A percentile compares a stretch with the other conserved stretches of the same genome.
Conservation (phyloP, 2,329 filamentous ascomycete species). For the Ascochyta rabiei region DNA sequence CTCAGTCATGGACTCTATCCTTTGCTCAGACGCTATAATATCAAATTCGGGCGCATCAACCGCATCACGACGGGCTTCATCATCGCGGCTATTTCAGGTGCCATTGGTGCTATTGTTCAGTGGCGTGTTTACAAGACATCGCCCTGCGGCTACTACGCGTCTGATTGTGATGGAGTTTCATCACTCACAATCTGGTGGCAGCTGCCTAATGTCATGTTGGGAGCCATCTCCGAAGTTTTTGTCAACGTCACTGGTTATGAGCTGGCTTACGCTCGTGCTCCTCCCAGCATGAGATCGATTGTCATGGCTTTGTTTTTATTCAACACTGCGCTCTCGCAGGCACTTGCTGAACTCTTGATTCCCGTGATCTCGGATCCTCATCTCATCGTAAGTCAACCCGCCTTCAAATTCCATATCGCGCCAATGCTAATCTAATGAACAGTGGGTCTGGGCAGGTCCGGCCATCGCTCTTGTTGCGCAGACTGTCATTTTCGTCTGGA, state of each 20-base stretch:
- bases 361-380: slow-evolving; percentile 56
- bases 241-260: slow-evolving; percentile 55
- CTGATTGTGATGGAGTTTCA: slow-evolving; percentile 47
- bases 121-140: slow-evolving; percentile 54
- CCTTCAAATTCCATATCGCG: background rate
- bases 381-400: slow-evolving; percentile 39
- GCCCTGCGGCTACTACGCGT: slow-evolving; percentile 53
- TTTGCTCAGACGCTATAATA: slow-evolving; percentile 47
- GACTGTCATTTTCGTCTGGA: slow-evolving; percentile 56
- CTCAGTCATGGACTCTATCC: slow-evolving; percentile 59
- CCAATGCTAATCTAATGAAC: background rate
- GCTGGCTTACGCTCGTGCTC: slow-evolving; percentile 52
- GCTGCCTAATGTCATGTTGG: slow-evolving; percentile 47
- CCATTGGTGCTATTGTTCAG: slow-evolving; percentile 49
- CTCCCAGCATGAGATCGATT: slow-evolving; percentile 51
- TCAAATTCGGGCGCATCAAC: slow-evolving; percentile 56
- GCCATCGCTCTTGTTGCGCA: slow-evolving; percentile 57
- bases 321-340: slow-evolving; percentile 48
- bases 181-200: slow-evolving; percentile 54
- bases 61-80: slow-evolving; percentile 60
- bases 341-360: slow-evolving; percentile 51
- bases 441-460: slow-evolving; percentile 57
- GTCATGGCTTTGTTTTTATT: slow-evolving; percentile 53
- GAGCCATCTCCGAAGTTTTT: slow-evolving; percentile 37
- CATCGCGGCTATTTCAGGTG: slow-evolving; percentile 56